Evolutionary conservation across 2,329 filamentous ascomycete genomes (phyloP).

Genomic region (Mycosphaerella sp.): DNA sequence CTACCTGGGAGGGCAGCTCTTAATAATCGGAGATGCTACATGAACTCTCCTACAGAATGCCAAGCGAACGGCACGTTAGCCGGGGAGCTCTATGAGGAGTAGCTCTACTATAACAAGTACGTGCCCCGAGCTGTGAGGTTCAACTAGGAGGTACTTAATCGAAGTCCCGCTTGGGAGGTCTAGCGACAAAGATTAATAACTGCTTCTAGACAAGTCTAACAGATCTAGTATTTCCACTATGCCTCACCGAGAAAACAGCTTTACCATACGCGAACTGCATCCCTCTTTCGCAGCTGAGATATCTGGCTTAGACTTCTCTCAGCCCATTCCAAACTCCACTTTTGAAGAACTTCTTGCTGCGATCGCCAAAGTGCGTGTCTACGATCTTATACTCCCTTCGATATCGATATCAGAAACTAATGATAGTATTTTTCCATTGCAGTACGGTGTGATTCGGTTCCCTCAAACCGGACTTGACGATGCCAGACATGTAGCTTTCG

Average conservation of each 20-base stretch:
- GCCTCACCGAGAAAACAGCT: constrained; percentile 18
- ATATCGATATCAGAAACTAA: neutral
- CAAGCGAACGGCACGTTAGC: too few species aligned
- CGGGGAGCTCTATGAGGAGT: too few species aligned
- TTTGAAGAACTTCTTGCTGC: neutral
- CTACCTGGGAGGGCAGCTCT: too few species aligned
- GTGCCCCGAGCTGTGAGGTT: too few species aligned
- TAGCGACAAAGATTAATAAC: too few species aligned
- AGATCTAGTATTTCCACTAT: neutral
- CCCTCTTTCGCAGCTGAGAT: constrained; percentile 17
- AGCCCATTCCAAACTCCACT: neutral
- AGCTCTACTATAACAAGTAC: too few species aligned
- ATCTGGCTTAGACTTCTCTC: constrained; percentile 8
- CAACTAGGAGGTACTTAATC: too few species aligned
- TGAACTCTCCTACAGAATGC: too few species aligned
- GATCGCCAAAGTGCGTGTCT: neutral
- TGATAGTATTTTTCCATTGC: neutral
- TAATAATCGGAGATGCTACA: too few species aligned
- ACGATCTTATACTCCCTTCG: too few species aligned
- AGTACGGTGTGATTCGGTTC: constrained; percentile 51
- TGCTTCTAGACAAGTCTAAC: too few species aligned
- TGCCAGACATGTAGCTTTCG: constrained; percentile 47
- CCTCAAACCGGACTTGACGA: constrained; percentile 48
- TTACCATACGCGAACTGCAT: constrained; percentile 17
- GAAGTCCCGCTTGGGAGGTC: too few species aligned